These are phyloP conservation scores for Pseudogymnoascus sp. DNA, from an alignment of 2,329 filamentous ascomycete genomes.

Conservation along the genomic window DNA sequence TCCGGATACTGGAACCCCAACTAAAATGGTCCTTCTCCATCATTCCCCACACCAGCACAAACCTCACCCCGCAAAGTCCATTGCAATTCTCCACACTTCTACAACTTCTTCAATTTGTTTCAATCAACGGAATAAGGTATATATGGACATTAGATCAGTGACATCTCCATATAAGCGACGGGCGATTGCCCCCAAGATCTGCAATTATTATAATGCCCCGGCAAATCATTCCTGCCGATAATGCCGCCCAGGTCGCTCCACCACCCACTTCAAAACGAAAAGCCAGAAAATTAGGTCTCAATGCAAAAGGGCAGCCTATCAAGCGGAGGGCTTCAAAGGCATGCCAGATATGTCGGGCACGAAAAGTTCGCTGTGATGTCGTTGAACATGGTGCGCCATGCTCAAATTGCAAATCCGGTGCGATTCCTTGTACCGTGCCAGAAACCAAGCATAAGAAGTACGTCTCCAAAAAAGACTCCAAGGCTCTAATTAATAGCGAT, in stretches of 20 bases:
- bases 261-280: background rate
- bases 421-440: background rate
- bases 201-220: background rate
- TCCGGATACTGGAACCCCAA: no score
- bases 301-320: background rate
- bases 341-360: background rate
- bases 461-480: background rate
- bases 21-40: background rate
- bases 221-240: background rate
- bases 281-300: background rate
- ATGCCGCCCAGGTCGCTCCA: background rate
- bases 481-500: background rate
- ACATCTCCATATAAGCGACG: background rate
- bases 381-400: constrained; percentile 1
- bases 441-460: constrained; percentile 5
- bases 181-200: background rate
- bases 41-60: background rate
- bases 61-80: background rate
- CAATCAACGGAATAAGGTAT: background rate
- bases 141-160: background rate
- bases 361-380: constrained; percentile 2
- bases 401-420: background rate
- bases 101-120: background rate
- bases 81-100: background rate
- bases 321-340: background rate